phyloP scores from a whole-genome alignment of 1,139 yeast genomes.

The Hansenula sp. region DNA sequence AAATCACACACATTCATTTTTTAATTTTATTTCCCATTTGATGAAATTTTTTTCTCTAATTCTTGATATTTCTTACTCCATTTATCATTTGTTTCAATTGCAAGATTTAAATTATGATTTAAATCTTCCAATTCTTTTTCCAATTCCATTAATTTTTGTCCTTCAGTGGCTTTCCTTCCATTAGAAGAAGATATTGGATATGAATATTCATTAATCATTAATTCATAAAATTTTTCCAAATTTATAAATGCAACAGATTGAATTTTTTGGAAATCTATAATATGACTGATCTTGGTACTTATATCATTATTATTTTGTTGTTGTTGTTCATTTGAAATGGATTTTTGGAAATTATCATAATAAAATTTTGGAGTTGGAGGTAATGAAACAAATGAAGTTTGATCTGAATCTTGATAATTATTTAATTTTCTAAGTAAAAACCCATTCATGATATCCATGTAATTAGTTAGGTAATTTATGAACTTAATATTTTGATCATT shows the following conservation, averaged over 20 bases:
- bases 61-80: constrained; percentile 33
- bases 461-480: constrained; percentile 29
- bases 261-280: constrained; percentile 21
- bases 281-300: constrained; percentile 6
- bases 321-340: too few species aligned
- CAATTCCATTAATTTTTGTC: constrained; percentile 25
- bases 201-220: constrained; percentile 7
- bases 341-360: constrained; percentile 4
- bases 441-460: constrained; percentile 15
- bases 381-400: neutral
- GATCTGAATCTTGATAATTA: neutral
- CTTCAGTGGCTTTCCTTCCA: neutral
- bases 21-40: neutral
- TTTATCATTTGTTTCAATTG: constrained; percentile 42
- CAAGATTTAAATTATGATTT: constrained; percentile 39
- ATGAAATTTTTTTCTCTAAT: neutral
- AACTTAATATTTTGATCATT: constrained; percentile 36
- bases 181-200: neutral
- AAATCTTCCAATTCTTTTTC: constrained; percentile 35
- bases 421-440: neutral
- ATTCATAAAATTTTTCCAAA: constrained; percentile 13
- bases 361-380: constrained; percentile 15
- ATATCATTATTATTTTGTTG: constrained; percentile 2
- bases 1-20: neutral
- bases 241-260: constrained; percentile 7